Evolutionary conservation across 352 stramenopile genomes (phyloP), one percentile per base, ranked within the genome.

Genomic region (Blastocystis sp.): DNA sequence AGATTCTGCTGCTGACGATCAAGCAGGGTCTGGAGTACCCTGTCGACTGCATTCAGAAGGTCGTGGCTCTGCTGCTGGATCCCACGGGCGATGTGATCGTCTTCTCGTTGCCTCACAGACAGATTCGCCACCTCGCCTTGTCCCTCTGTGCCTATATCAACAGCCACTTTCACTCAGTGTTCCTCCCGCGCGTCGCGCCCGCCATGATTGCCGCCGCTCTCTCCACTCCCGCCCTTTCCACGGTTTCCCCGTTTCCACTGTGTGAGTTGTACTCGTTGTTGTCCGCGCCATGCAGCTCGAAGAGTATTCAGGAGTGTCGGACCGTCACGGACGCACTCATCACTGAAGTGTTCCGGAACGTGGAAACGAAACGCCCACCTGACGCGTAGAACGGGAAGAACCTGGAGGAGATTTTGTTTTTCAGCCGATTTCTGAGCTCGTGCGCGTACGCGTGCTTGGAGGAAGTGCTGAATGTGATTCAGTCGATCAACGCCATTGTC

Each of bases 21-120:
- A 63, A 66, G 42, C 70, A 81, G 3, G 70, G 70, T 38, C 48
- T 81, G 10, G 70, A 81, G 21, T 81, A 81, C 59, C 70, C 70
- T 17, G 52, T 60, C 43, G 70, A 81, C 4, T 81, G 70, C 45
- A 81, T 81, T 60, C 38, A 62, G 34, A 63, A 42, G 3, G 70
- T 81, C 3, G 70, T 63, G 14, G 11, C 17, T 24, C 70, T 81
- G 7, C 59, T 81, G 28, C 14, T 57, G 28, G 70, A 81, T 21
- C 21, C 70, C 9, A 21, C 21, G 19, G 14, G 17, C 9, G 70
- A 81, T 11, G 70, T 81, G 48, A 21, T 2, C 24, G 3, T 63
- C 45, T 21, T 21, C 24, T 19, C 48, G 14, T 42, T 19, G 21
- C 48, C 24, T 14, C 48, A 63, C 7, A 2, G 17, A 21, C 43